Base-by-base conservation (phyloP, 2,329 filamentous ascomycete species). In the Penicillium thymicola region DNA sequence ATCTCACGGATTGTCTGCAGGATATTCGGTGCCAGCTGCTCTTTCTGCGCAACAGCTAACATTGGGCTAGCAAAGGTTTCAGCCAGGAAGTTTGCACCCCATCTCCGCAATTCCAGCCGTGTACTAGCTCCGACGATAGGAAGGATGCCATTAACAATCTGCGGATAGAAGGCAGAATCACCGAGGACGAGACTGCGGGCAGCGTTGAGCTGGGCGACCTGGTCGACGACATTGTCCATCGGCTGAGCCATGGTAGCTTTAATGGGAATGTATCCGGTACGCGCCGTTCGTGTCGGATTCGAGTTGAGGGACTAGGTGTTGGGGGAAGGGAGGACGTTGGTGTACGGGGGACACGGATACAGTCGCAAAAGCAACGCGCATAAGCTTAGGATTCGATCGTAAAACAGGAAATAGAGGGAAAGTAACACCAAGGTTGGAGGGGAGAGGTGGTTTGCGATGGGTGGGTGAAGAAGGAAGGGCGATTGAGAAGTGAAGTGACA, bases 61-160 rank as follows among this genome's bases (percentile, higher is more conserved):
- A 89, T 85, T n/a, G 95, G 94, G 58, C 90, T 95, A 55, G 94
- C 89, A 77, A 99, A 97, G 2, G 92, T 92, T 79, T 99, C 94
- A 55, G 93, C 92, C 42, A 99, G 81, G 71, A 99, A 99, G 59
- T 97, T 92, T 61, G 92, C 88, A 27, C 93, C 94, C 94, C 94
- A 99, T 88, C 92, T 82, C 75, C 92, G 89, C 68, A 97, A 79
- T 75, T 96, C 90, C 55, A 96, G 77, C 59, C 85, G 83, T 61
- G 90, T 83, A 63, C 82, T 81, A 50, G 89, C 85, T 59, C 88
- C 87, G 74, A 97, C 89, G 68, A 97, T 92, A 54, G 92, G 92
- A n/a, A 97, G 79, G 61, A 97, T 91, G 46, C 91, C 92, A 70
- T 90, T 89, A 61, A 99, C 88, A 71, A 99, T 93, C 74, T 90